These are phyloP conservation scores for Backusella circina DNA, from an alignment of 192 early-diverging fungal genomes.

Conservation along the genomic window DNA sequence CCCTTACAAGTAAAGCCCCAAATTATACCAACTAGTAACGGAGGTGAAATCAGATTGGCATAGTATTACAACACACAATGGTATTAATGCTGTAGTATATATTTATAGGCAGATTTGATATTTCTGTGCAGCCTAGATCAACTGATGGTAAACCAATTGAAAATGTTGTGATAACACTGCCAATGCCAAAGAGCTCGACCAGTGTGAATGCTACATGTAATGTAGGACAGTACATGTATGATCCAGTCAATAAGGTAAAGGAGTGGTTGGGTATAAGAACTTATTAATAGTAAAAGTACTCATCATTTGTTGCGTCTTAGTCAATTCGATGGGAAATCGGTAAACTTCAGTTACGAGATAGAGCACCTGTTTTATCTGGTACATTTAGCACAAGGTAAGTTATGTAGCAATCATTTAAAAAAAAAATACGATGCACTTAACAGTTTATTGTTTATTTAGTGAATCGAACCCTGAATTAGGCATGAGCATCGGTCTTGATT, in stretches of 20 bases:
- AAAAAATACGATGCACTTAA: no score
- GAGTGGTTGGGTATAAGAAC: not conserved
- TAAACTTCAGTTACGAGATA: slow-evolving; percentile 53
- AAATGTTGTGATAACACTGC: slow-evolving; percentile 56
- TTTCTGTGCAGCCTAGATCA: slow-evolving; percentile 58
- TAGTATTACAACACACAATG: not conserved
- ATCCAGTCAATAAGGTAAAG: slow-evolving; percentile 58
- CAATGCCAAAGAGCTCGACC: slow-evolving; percentile 51
- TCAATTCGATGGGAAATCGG: slow-evolving; percentile 63
- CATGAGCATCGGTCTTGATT: slow-evolving; percentile 59
- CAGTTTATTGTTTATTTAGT: no score
- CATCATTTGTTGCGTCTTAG: slow-evolving; percentile 23
- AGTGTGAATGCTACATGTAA: slow-evolving; percentile 60
- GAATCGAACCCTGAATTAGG: slow-evolving; percentile 43
- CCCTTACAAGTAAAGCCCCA: slow-evolving; percentile 63
- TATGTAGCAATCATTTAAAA: no score
- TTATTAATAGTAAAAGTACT: not conserved
- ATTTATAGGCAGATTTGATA: slow-evolving; percentile 61
- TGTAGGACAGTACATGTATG: slow-evolving; percentile 66
- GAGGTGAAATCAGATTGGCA: slow-evolving; percentile 36
- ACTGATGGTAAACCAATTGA: slow-evolving; percentile 68
- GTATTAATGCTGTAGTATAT: not conserved
- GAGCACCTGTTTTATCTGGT: slow-evolving; percentile 60
- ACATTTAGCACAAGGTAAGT: slow-evolving; percentile 45
- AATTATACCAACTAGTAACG: slow-evolving; percentile 50